Percentiles rank a stretch among this genome's conserved stretches.
Conservation (phyloP, 225 moss, liverwort and hornwort species). For the Ulota crispa region DNA sequence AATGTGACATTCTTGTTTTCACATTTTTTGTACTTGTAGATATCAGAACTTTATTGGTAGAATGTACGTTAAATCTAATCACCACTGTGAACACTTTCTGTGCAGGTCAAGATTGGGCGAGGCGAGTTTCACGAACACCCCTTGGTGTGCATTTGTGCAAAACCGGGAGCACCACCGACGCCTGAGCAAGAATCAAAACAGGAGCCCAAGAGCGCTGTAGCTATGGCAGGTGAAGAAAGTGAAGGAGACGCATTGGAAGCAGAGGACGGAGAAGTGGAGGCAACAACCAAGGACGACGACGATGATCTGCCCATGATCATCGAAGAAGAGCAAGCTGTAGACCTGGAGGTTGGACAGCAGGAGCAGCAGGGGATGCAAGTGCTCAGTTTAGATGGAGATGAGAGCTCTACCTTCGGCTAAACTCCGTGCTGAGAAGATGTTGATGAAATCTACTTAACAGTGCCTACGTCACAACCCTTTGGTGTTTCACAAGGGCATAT, state of each 20-base stretch:
- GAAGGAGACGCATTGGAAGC: neutral
- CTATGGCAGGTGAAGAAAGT: neutral
- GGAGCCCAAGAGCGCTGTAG: neutral
- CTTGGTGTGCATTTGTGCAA: conserved; percentile 71
- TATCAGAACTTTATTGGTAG: neutral
- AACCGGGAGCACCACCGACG: conserved; percentile 13
- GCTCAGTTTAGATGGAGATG: neutral
- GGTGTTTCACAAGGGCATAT: too few relatives aligned
- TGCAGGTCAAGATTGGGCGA: conserved; percentile 43
- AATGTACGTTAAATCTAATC: too few relatives aligned
- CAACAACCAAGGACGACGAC: conserved; percentile 16
- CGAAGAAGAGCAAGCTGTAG: neutral
- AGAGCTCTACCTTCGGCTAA: neutral
- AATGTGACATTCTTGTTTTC: too few relatives aligned
- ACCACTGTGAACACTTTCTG: neutral
- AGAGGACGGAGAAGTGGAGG: conserved; percentile 16
- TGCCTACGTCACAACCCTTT: too few relatives aligned
- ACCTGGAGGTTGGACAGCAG: neutral
- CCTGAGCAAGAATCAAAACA: neutral
- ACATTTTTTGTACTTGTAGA: neutral
- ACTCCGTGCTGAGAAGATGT: too few relatives aligned
- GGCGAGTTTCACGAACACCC: conserved; percentile 83
- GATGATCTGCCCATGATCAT: conserved; percentile 34
- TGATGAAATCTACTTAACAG: too few relatives aligned
- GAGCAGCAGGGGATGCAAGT: neutral